Evolutionary conservation across 345 rosid genomes (phyloP).

Genomic region (Draba incana): DNA sequence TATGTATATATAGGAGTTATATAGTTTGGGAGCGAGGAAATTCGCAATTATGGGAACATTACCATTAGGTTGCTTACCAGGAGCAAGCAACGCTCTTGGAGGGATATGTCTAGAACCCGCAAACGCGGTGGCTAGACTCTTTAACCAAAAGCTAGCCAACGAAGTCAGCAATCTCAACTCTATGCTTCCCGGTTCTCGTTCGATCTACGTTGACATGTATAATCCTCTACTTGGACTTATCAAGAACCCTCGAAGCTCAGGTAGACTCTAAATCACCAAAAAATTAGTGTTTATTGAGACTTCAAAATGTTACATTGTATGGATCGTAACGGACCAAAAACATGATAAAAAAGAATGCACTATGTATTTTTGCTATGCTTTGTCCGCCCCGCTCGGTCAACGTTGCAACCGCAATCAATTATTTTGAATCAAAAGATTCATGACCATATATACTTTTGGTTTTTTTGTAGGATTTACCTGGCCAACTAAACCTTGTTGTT

Average conservation of each 20-base stretch:
- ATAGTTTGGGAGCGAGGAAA: conserved; percentile 30
- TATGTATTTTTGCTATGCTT: too few species aligned
- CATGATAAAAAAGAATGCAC: too few species aligned
- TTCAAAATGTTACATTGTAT: background rate
- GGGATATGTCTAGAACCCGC: conserved; percentile 27
- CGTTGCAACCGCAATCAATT: background rate
- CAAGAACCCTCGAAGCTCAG: conserved; percentile 22
- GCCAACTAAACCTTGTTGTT: conserved; percentile 32
- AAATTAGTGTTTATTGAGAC: background rate
- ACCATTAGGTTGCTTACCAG: conserved; percentile 38
- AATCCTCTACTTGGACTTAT: conserved; percentile 20
- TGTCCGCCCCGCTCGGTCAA: too few species aligned
- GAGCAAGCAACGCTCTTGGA: conserved; percentile 7
- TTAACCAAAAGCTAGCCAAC: conserved; percentile 16
- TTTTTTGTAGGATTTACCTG: conserved; percentile 29
- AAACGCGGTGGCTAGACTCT: conserved; percentile 23
- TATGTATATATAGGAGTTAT: conserved; percentile 23
- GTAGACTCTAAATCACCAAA: conserved; percentile 2
- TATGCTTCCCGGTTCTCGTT: conserved; percentile 30
- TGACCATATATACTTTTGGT: background rate
- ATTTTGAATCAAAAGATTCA: background rate
- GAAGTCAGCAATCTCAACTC: conserved; percentile 27
- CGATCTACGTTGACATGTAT: conserved; percentile 30
- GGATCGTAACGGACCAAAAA: too few species aligned
- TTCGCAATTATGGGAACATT: conserved; percentile 28